Evolutionary conservation across 2,329 filamentous ascomycete genomes (phyloP), one percentile per base, ranked within the genome.

Genomic region (Fusarium zealandicum): DNA sequence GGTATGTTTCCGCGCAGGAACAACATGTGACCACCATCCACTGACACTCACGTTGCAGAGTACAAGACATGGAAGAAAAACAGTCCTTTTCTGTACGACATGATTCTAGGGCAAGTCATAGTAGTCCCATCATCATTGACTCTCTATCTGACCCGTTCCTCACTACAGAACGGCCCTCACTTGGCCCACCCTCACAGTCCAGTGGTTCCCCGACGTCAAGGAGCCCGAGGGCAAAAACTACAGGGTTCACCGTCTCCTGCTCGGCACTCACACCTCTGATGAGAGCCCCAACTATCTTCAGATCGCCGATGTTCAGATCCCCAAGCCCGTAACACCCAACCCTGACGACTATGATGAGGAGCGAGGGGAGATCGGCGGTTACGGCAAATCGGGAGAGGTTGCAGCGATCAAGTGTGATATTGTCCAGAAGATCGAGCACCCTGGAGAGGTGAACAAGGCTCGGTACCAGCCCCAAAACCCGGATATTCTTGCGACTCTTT

Each of bases 21-120:
- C 28, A 13, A n/a, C 16, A 25, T 12, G 12, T 27, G 27, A 22
- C 6, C 20, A 25, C n/a, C 42, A 18, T 36, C 46, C 30, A 40
- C 59, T 70, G 45, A 71, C 39, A 38, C 22, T 32, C 16, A 28
- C 10, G 14, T 14, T 28, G 33, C 67, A 92, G 95, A 99, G 75
- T 99, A 99, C 84, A 99, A 99, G 76, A 97, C 93, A 64, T 99
- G 95, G 95, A 99, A 99, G 83, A 99, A 99, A 82, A 99, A 99
- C 77, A 92, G 90, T 63, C 93, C 95, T 4, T 98, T 98, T 72
- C 89, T 99, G 67, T 99, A 99, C 75, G 95, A 99, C 74, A 91
- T 97, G 86, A 95, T 99, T 63, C 82, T 98, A 61, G 93, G 87
- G 87, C 87, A 75, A 63, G 55, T 40, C 11, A 35, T n/a, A 49